Evolutionary conservation across 1,139 yeast genomes (phyloP).

Genomic region (Diutina neorugosa): DNA sequence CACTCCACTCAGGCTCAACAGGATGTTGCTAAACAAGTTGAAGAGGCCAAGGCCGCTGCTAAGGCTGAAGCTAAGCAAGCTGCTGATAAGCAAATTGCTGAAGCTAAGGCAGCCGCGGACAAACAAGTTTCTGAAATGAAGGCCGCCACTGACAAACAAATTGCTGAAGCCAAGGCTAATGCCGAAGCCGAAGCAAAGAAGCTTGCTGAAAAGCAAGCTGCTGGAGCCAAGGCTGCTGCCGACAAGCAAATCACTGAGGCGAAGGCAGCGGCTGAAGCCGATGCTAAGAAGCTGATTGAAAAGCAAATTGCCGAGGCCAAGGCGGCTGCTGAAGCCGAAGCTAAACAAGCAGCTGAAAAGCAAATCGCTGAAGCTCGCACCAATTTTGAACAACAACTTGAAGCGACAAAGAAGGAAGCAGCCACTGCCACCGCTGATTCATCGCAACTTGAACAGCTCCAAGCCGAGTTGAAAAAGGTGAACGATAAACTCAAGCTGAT

Average conservation of each 20-base stretch:
- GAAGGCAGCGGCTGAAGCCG: background rate
- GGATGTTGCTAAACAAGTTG: background rate
- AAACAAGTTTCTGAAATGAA: background rate
- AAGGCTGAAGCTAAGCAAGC: background rate
- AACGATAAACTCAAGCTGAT: background rate
- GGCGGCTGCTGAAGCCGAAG: background rate
- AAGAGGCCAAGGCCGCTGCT: background rate
- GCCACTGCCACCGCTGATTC: background rate
- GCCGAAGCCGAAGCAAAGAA: background rate
- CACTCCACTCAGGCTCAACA: background rate
- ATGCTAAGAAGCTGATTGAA: background rate
- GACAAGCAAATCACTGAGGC: background rate
- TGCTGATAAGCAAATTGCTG: background rate
- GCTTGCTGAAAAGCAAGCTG: background rate
- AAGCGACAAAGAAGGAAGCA: background rate
- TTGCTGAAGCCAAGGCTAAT: background rate
- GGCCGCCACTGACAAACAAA: background rate
- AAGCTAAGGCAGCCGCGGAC: background rate
- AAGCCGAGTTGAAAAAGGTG: background rate
- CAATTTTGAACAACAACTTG: background rate
- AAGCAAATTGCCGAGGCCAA: background rate
- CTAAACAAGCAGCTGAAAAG: background rate
- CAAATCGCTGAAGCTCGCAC: background rate
- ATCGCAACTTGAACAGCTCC: background rate
- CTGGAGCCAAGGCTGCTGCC: background rate